A percentile compares a stretch with the other conserved stretches of the same genome.
These are phyloP conservation scores for Amanita thiersii DNA, from an alignment of 768 basidiomycete genomes.

Conservation along the genomic window DNA sequence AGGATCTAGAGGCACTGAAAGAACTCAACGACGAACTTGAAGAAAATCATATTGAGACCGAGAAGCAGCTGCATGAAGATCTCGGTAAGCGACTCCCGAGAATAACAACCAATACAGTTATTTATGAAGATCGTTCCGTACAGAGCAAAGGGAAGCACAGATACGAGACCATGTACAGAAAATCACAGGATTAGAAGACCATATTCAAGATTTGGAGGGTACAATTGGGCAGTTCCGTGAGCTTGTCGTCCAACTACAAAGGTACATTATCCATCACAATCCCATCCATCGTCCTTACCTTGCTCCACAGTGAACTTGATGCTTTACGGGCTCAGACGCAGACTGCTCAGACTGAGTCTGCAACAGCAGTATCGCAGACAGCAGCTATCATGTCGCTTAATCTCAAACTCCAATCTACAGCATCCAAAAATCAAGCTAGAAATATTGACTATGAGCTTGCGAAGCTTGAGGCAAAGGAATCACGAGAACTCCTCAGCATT, in stretches of 20 bases:
- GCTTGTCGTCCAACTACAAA: constrained; percentile 76
- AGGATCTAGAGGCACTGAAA: constrained; percentile 92
- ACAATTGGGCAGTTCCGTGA: constrained; percentile 94
- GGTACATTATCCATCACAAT: constrained; percentile 32
- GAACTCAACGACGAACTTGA: constrained; percentile 97
- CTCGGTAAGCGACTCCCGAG: constrained; percentile 59
- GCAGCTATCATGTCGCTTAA: constrained; percentile 94
- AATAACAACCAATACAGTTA: neutral
- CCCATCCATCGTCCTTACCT: neutral
- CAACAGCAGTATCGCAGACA: constrained; percentile 77
- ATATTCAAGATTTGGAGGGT: constrained; percentile 74
- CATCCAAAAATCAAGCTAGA: constrained; percentile 83
- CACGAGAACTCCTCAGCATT: constrained; percentile 71
- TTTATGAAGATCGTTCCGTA: neutral
- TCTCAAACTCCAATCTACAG: constrained; percentile 87
- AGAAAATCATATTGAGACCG: constrained; percentile 91
- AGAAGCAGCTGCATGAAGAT: constrained; percentile 85
- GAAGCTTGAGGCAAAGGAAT: constrained; percentile 78
- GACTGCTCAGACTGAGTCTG: constrained; percentile 76
- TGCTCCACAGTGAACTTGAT: constrained; percentile 67
- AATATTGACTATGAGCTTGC: constrained; percentile 85
- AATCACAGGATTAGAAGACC: constrained; percentile 65
- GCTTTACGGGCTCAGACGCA: constrained; percentile 77
- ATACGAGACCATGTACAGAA: constrained; percentile 60
- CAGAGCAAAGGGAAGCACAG: constrained; percentile 65